Base-by-base conservation (phyloP, 2,329 filamentous ascomycete genomes). In the Mycogone perniciosa region DNA sequence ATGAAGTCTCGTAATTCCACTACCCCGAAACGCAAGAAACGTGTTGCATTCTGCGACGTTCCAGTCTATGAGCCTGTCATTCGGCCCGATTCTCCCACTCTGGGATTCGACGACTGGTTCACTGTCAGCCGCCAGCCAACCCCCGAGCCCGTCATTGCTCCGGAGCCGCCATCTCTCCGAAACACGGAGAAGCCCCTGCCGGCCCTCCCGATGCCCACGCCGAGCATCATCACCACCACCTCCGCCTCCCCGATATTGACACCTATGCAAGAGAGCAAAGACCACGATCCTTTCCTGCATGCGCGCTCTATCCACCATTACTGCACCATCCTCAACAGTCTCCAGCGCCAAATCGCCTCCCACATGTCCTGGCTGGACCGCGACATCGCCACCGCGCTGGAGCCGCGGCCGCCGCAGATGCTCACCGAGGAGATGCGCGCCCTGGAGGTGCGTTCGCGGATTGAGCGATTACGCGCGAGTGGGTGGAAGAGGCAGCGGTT, bases 21-120 rank as follows among this genome's bases (percentile, higher is more conserved):
- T 11, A 29, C 37, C 5, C 60, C 64, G 11, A 65, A 62, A 44
- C 60, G 58, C 34, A 71, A 68, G 62, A 72, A 72, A 60, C 67
- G 67, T 26, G 69, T 72, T 31, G 65, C 64, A 35, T 74, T 71
- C 51, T 60, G 56, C 34, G 64, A 70, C 27, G 57, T 55, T n/a
- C 61, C 60, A 9, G 56, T 66, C 11, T 65, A 67, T 11, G 69
- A 78, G 57, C 75, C 76, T 20, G 66, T 74, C 31, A 71, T 80
- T 53, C 76, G 80, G 7, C 80, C 79, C 0, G 80, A 83, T 57
- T 82, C 79, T 4, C 80, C 80, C 1, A 83, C 80, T 0, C 72
- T 83, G 5, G 80, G 80, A 8, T 74, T 79, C 50, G 76, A 77
- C 46, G 74, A 75, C 56, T 66, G 65, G 42, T 65, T 71, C 9